Evolutionary conservation across 768 basidiomycete genomes (phyloP).

Genomic region (Leccinum fibrillosum): DNA sequence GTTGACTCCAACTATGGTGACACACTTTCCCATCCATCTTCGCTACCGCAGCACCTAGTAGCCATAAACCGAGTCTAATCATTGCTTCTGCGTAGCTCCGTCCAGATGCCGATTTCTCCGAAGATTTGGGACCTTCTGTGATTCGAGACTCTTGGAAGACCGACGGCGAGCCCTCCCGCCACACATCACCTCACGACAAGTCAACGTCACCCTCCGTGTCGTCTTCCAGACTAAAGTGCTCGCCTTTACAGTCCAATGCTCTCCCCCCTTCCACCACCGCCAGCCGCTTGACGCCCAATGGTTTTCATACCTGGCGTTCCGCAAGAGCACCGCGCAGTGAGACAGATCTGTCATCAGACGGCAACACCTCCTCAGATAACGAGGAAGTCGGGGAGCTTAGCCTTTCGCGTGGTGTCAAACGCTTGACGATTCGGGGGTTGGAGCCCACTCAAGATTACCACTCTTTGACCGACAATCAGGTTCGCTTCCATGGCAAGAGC

Average conservation of each 20-base stretch:
- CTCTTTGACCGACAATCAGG: slow-evolving; percentile 36
- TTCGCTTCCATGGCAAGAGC: slow-evolving; percentile 62
- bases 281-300: slow-evolving; percentile 3
- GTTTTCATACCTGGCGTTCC: slow-evolving; percentile 12
- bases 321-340: slow-evolving; percentile 25
- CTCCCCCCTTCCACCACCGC: slow-evolving; percentile 7
- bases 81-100: slow-evolving; percentile 43
- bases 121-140: slow-evolving; percentile 60
- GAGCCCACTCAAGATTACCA: slow-evolving; percentile 34
- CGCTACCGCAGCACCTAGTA: not conserved
- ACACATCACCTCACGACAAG: slow-evolving; percentile 19
- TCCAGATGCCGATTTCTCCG: slow-evolving; percentile 59
- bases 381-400: slow-evolving; percentile 40
- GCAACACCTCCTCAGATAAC: slow-evolving; percentile 31
- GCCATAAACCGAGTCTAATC: slow-evolving; percentile 7
- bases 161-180: slow-evolving; percentile 19
- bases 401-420: slow-evolving; percentile 37
- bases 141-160: slow-evolving; percentile 63
- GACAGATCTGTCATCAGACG: slow-evolving; percentile 27
- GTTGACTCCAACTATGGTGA: not conserved
- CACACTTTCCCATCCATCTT: not conserved
- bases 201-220: slow-evolving; percentile 19
- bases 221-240: slow-evolving; percentile 14
- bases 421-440: slow-evolving; percentile 35
- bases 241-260: slow-evolving; percentile 6